phyloP scores from a whole-genome alignment of 257 asterid genomes.

The Oldenlandia corymbosa region DNA sequence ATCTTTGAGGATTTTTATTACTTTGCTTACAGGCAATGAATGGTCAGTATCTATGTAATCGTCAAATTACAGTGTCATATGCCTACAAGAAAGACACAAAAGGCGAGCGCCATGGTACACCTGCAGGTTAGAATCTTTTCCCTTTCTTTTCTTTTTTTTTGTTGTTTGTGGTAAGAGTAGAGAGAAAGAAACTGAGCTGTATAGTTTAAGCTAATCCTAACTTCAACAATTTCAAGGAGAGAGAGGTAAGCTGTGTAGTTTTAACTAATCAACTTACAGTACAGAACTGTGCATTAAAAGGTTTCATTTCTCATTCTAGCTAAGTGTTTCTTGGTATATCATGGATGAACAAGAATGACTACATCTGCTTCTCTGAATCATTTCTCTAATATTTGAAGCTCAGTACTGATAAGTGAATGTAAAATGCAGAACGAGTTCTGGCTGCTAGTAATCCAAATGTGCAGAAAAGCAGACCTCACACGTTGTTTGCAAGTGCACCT shows the following conservation, averaged over 20 bases:
- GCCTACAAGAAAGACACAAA: constrained; percentile 97
- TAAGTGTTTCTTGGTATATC: too few species aligned
- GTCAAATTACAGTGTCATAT: constrained; percentile 93
- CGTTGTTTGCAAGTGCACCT: constrained; percentile 96
- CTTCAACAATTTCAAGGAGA: background rate
- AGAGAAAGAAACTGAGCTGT: background rate
- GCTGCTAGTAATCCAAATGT: constrained; percentile 83
- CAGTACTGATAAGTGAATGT: constrained; percentile 2
- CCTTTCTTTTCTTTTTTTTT: background rate
- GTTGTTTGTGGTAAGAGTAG: background rate
- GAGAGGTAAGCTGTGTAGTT: background rate
- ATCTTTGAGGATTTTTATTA: background rate
- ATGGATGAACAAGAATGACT: background rate
- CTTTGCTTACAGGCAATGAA: constrained; percentile 68
- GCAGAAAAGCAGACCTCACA: constrained; percentile 82
- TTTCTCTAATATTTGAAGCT: background rate
- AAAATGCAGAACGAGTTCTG: constrained; percentile 70
- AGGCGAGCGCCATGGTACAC: constrained; percentile 98
- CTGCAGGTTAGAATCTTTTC: constrained; percentile 56
- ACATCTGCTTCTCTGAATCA: background rate
- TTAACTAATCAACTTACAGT: background rate
- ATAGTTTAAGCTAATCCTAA: background rate
- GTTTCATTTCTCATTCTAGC: background rate
- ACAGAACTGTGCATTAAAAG: background rate
- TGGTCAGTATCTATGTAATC: constrained; percentile 94